phyloP scores from a whole-genome alignment of 768 basidiomycete species.

The Chalciporus piperatus region DNA sequence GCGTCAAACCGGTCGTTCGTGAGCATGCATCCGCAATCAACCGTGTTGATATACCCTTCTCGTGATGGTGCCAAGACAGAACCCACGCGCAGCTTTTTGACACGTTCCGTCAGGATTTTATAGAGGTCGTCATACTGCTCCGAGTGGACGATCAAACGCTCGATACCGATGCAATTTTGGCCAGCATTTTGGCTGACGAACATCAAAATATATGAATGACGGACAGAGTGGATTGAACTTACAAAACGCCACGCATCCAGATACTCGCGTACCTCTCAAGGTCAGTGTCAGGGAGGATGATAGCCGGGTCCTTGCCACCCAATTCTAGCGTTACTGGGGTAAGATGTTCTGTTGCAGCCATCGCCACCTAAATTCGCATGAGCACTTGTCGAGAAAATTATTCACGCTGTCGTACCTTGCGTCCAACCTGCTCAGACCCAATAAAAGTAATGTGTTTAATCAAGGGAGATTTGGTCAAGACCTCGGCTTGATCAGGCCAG shows the following conservation, averaged over 20 bases:
- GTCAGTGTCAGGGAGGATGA: slow-evolving; percentile 85
- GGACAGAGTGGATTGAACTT: slow-evolving; percentile 32
- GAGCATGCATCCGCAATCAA: slow-evolving; percentile 91
- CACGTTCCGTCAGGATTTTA: slow-evolving; percentile 59
- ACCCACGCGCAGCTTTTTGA: slow-evolving; percentile 69
- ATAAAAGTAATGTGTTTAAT: slow-evolving; percentile 97
- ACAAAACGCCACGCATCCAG: slow-evolving; percentile 94
- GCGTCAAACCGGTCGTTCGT: slow-evolving; percentile 64
- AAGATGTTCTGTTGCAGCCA: slow-evolving; percentile 79
- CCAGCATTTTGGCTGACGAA: slow-evolving; percentile 78
- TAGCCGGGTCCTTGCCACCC: slow-evolving; percentile 91
- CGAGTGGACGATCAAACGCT: slow-evolving; percentile 83
- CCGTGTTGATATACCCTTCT: slow-evolving; percentile 66
- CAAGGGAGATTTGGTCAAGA: slow-evolving; percentile 70
- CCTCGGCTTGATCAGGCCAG: slow-evolving; percentile 82
- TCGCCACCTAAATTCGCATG: slow-evolving; percentile 57
- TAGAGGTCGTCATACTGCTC: slow-evolving; percentile 76
- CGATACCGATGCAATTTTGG: slow-evolving; percentile 97
- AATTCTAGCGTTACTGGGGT: slow-evolving; percentile 93
- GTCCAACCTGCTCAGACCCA: slow-evolving; percentile 76
- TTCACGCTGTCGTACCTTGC: slow-evolving; percentile 46
- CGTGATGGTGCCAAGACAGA: slow-evolving; percentile 65
- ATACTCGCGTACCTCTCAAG: slow-evolving; percentile 74
- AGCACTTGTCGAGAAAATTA: neutral
- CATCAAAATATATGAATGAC: neutral